phyloP scores from a whole-genome alignment of 805 yeast species.

The Nematodospora valgi region DNA sequence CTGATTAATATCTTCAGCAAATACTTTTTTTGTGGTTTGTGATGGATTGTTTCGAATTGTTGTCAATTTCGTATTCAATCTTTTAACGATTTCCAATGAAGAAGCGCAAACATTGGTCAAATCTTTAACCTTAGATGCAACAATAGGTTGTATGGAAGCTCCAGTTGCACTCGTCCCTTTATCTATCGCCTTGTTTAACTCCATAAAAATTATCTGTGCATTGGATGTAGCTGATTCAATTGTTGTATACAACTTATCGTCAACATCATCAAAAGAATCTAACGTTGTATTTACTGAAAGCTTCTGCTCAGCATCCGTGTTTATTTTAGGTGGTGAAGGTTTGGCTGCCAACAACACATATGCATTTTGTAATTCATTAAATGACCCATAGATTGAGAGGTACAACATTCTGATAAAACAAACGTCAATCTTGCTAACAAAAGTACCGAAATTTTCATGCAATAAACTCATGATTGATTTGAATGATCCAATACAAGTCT shows the following conservation, averaged over 20 bases:
- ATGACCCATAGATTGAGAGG: slow-evolving; percentile 57
- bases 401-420: slow-evolving; percentile 64
- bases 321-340: background rate
- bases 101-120: slow-evolving; percentile 71
- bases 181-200: slow-evolving; percentile 63
- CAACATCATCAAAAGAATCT: slow-evolving; percentile 44
- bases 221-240: slow-evolving; percentile 59
- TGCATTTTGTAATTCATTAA: slow-evolving; percentile 66
- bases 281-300: slow-evolving; percentile 20
- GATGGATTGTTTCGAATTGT: slow-evolving; percentile 48
- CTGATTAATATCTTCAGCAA: slow-evolving; percentile 83
- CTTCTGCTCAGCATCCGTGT: slow-evolving; percentile 11
- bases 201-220: slow-evolving; percentile 76
- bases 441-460: slow-evolving; percentile 43
- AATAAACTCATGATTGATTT: slow-evolving; percentile 48
- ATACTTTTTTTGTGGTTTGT: slow-evolving; percentile 50
- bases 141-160: slow-evolving; percentile 31
- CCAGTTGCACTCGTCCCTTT: slow-evolving; percentile 50
- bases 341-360: slow-evolving; percentile 39
- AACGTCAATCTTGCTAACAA: slow-evolving; percentile 58
- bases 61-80: slow-evolving; percentile 53
- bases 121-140: slow-evolving; percentile 68
- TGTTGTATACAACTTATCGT: slow-evolving; percentile 63
- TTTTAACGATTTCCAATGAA: slow-evolving; percentile 78
- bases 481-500: slow-evolving; percentile 43